These are phyloP conservation scores for Pilasporangium apinafurcum DNA, from an alignment of 352 stramenopile species.

Conservation along the genomic window DNA sequence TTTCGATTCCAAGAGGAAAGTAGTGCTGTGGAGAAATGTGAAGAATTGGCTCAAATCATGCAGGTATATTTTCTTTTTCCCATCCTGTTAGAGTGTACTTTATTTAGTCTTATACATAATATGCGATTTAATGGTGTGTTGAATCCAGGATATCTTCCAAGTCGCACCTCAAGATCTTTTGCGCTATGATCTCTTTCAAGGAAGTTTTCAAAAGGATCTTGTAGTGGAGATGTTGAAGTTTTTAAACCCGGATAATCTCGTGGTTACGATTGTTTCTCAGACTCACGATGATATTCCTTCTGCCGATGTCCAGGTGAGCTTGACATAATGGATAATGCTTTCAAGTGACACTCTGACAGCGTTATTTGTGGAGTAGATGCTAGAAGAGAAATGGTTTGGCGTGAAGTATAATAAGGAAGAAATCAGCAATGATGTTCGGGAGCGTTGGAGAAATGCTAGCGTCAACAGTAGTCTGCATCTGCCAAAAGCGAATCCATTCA, in stretches of 20 bases:
- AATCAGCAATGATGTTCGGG: conserved; percentile 20
- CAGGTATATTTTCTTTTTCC: conserved; percentile 19
- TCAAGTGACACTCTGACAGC: not conserved
- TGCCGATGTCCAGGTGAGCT: conserved; percentile 27
- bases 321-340: not conserved
- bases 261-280: conserved; percentile 45
- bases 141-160: conserved; percentile 41
- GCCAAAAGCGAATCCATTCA: conserved; percentile 63
- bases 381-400: conserved; percentile 61
- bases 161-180: conserved; percentile 47
- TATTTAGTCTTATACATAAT: not conserved
- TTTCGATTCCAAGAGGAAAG: conserved; percentile 75
- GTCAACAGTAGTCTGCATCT: conserved; percentile 40
- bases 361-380: conserved; percentile 8
- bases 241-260: conserved; percentile 42
- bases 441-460: conserved; percentile 26
- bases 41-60: conserved; percentile 72
- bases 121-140: not conserved
- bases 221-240: conserved; percentile 32
- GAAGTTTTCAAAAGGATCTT: conserved; percentile 32
- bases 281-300: conserved; percentile 23
- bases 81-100: not conserved
- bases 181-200: conserved; percentile 59
- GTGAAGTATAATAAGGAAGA: conserved; percentile 47
- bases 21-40: conserved; percentile 56